Base-by-base conservation (phyloP, 805 yeast genomes). In the Lipomyces orientalis region DNA sequence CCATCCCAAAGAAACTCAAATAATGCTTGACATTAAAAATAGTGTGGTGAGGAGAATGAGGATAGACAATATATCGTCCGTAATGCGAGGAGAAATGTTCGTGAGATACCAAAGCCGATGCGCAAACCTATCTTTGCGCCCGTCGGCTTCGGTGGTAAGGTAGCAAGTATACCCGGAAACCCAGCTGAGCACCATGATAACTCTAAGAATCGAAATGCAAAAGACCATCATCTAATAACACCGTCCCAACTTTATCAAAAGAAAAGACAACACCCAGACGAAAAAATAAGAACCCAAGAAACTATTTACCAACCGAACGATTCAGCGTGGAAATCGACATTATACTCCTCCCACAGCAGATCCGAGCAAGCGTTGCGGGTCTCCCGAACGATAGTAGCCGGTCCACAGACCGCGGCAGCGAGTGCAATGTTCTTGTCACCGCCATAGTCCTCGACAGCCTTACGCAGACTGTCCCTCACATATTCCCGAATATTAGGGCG, bases 341-440 rank as follows among this genome's bases (percentile, higher is more conserved):
- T 65, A 65, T 61, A 57, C n/a, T 75, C 75, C 37, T 72, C 67
- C 64, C 71, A 67, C 39, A 71, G 64, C 58, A 75, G 58, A 33
- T 69, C 71, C 5, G 78, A 70, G 54, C 72, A 71, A 9, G 71
- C 69, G 61, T 76, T 76, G 34, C 76, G 68, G 7, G 73, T 72
- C 34, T 68, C 74, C 29, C 76, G 70, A 33, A 76, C 66, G 25
- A 76, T 64, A 29, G 67, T 68, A 39, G 73, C 72, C 1, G 78
- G 78, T 12, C 78, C 78, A 68, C 78, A 76, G 19, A 72, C 71
- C 16, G 75, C 77, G n/a, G 75, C 75, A 33, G 67, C 75, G 61
- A 39, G 66, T 22, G 57, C 54, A 39, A 65, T 34, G 64, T 63
- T 68, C 65, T 63, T 64, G 68, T 68, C 70, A 12, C 67, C 66